Conservation (phyloP, 257 asterid genomes). For the Solanum gracilifrons region DNA sequence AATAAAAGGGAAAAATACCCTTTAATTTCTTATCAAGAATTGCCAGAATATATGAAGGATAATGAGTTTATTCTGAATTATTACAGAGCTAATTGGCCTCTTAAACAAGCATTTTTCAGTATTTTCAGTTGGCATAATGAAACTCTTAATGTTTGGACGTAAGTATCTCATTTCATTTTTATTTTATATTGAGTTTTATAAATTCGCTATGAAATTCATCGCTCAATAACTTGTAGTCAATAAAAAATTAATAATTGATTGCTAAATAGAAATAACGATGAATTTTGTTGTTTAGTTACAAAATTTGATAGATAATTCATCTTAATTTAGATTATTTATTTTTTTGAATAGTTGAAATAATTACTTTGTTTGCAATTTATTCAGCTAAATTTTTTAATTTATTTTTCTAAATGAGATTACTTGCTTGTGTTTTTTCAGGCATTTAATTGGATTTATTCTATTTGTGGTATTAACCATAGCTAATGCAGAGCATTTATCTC, state of each 20-base stretch:
- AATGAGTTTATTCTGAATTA: slow-evolving; percentile 70
- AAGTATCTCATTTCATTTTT: slow-evolving; percentile 11
- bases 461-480: slow-evolving; percentile 66
- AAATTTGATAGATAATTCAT: not conserved
- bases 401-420: not conserved
- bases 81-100: slow-evolving; percentile 79
- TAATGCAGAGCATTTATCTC: slow-evolving; percentile 49
- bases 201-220: not conserved
- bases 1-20: slow-evolving; percentile 3
- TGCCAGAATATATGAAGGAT: slow-evolving; percentile 95
- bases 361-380: not conserved
- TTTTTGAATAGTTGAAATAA: not conserved
- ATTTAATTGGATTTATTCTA: slow-evolving; percentile 67
- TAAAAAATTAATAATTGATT: not conserved
- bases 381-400: not conserved
- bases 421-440: slow-evolving; percentile 32
- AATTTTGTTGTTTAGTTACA: too few species aligned
- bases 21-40: slow-evolving; percentile 47
- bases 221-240: not conserved
- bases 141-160: slow-evolving; percentile 98
- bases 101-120: slow-evolving; percentile 72
- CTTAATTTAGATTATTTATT: too few species aligned
- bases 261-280: not conserved
- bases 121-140: slow-evolving; percentile 90
- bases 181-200: not conserved